Base-by-base conservation (phyloP, 164 flowering plant genomes). In the Vitis rupestris region DNA sequence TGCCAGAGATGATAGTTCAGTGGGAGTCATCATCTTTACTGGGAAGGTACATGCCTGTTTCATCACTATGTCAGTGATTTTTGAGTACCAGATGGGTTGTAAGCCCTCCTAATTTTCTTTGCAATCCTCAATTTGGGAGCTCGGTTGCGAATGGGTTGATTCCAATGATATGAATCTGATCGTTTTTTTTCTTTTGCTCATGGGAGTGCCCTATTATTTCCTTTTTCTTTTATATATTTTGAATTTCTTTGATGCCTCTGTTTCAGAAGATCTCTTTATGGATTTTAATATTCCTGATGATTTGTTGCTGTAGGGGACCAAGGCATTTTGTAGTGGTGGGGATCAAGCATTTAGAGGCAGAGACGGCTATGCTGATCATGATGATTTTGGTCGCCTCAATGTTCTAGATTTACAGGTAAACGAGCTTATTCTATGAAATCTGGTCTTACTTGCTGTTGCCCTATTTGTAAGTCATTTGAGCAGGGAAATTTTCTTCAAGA, bases 251-350 rank as follows among this genome's bases (percentile, higher is more conserved):
- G 44, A 37, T 37, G 7, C 4, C 4, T 37, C 44, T 37, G 44
- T 37, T 37, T 37, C 44, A 3, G 44, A 3, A 37, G 44, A 37
- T 3, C 6, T 37, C 44, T 37, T 23, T 37, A 37, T 37, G 44
- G 44, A 37, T 37, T 23, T 37, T 37, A 37, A 37, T 37, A 6
- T 37, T 37, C 44, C 2, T 37, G 44, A 37, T 37, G 44, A 37
- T 37, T 9, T 68, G 53, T 60, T 70, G 65, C 63, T 7, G 9
- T 53, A 95, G 99, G 97, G 99, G 61, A 88, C 92, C 30, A 72
- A 87, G 72, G 99, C 99, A 54, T 95, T 95, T 75, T 95, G 98
- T 70, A 95, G 97, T 65, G 98, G 99, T 16, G 99, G 99, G 11
- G 99, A 93, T 81, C 98, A 93, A 74, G 83, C 94, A 55, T 69